Base-by-base conservation (phyloP, 208 protist genomes). In the Blechomonas ayalai region DNA sequence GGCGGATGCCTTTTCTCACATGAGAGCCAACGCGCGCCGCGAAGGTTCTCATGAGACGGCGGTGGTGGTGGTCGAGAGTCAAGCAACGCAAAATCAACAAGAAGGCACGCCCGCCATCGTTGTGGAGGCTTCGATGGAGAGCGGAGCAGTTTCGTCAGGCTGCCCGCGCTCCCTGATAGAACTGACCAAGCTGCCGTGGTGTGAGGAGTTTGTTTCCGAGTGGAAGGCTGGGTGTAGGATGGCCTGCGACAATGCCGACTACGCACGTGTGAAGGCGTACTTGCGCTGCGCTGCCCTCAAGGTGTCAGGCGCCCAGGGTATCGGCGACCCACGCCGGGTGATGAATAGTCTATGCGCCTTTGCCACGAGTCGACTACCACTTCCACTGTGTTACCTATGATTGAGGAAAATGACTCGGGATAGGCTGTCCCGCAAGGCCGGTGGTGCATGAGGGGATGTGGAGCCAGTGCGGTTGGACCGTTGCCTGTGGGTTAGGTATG, bases 241-340 rank as follows among this genome's bases (percentile, higher is more conserved):
- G 1, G 73, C 64, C 9, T 66, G 62, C 36, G 35, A 32, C n/a
- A 37, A 46, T 5, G 31, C 58, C 0, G 68, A 88, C 63, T 81
- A 73, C 36, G 53, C 61, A 7, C 51, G 60, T 23, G 54, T 79
- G 15, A 83, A 76, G 49, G 65, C 64, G 32, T 73, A 73, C 42
- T 39, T 88, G 9, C 66, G 74, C 6, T 70, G 70, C 19, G 70
- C 65, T 2, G 12, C 59, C 16, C 37, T 46, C 32, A 62, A 73
- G 45, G 7, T 76, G 6, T 34, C 52, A 6, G 52, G 58, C 28
- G 44, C 27, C n/a, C n/a, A n/a, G n/a, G n/a, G n/a, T n/a, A n/a
- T n/a, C n/a, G n/a, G n/a, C n/a, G n/a, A n/a, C n/a, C n/a, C n/a
- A n/a, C n/a, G n/a, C n/a, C n/a, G n/a, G n/a, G n/a, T n/a, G n/a